phyloP scores from a whole-genome alignment of 169 alveolate species.

The Plasmodium berghei region DNA sequence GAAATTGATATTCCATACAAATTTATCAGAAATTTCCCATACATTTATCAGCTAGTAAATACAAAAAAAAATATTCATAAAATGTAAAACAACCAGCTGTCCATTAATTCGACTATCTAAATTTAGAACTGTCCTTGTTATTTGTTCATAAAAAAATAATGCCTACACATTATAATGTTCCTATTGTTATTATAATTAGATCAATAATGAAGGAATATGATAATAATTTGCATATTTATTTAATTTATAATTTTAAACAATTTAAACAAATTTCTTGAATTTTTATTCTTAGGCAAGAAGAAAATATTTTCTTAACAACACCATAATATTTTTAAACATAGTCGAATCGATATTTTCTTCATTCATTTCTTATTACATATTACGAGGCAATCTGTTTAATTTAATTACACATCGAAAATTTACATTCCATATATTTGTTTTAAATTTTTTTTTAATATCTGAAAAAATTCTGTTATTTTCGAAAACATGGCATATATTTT shows the following conservation, averaged over 20 bases:
- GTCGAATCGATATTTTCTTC: constrained; percentile 52
- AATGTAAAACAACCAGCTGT: background rate
- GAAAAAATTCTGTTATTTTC: constrained; percentile 65
- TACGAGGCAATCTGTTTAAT: constrained; percentile 8
- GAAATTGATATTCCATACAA: constrained; percentile 72
- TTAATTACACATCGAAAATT: constrained; percentile 58
- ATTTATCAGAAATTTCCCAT: constrained; percentile 36
- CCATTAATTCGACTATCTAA: no score
- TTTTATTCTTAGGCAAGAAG: constrained; percentile 63
- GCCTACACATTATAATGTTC: no score
- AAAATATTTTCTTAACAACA: constrained; percentile 63
- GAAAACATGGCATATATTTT: constrained; percentile 71
- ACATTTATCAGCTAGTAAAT: constrained; percentile 49
- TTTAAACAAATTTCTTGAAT: background rate
- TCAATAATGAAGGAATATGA: no score
- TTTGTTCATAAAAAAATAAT: no score
- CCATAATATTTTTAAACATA: constrained; percentile 53
- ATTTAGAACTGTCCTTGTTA: no score
- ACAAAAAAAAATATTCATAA: background rate
- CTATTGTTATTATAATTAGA: no score
- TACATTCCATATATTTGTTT: constrained; percentile 66
- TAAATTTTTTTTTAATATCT: constrained; percentile 45
- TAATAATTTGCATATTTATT: no score
- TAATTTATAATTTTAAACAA: no score
- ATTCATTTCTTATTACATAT: constrained; percentile 28